These are phyloP conservation scores for Naganishia albida DNA, from an alignment of 1,284 basidiomycete genomes.

Conservation along the genomic window DNA sequence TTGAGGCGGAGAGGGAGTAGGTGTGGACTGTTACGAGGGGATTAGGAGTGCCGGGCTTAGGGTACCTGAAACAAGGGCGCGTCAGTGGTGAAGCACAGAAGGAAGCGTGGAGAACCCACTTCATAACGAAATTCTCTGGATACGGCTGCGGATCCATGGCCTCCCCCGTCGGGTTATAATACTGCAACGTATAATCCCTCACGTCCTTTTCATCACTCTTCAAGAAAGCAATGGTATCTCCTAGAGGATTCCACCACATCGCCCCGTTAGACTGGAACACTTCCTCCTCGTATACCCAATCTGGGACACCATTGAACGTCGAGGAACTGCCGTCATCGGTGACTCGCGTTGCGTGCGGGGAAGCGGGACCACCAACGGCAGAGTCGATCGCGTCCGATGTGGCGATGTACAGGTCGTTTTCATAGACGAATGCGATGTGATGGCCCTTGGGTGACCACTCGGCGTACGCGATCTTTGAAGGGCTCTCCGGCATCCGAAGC, in stretches of 20 bases:
- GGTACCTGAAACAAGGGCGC: slow-evolving; percentile 49
- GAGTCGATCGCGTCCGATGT: slow-evolving; percentile 49
- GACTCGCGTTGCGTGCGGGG: slow-evolving; percentile 62
- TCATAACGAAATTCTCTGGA: slow-evolving; percentile 73
- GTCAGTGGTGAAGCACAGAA: too few relatives aligned
- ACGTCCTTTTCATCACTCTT: slow-evolving; percentile 85
- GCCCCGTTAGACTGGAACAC: slow-evolving; percentile 68
- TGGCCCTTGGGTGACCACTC: slow-evolving; percentile 80
- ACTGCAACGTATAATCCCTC: slow-evolving; percentile 78
- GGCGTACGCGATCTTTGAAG: slow-evolving; percentile 72
- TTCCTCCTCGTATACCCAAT: slow-evolving; percentile 98
- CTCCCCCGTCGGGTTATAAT: slow-evolving; percentile 81
- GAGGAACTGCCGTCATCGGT: slow-evolving; percentile 79
- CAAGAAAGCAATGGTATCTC: slow-evolving; percentile 77
- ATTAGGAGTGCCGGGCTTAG: slow-evolving; percentile 81
- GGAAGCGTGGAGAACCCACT: too few relatives aligned
- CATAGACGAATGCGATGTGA: slow-evolving; percentile 75
- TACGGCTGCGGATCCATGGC: slow-evolving; percentile 73
- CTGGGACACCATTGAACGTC: slow-evolving; percentile 89
- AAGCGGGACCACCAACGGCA: not conserved
- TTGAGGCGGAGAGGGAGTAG: slow-evolving; percentile 63
- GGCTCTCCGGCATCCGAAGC: slow-evolving; percentile 61
- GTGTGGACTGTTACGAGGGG: slow-evolving; percentile 82
- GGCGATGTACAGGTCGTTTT: slow-evolving; percentile 81
- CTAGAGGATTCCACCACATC: slow-evolving; percentile 89